Base-by-base conservation (phyloP, 345 rosid species). In the Aquilaria malaccensis region DNA sequence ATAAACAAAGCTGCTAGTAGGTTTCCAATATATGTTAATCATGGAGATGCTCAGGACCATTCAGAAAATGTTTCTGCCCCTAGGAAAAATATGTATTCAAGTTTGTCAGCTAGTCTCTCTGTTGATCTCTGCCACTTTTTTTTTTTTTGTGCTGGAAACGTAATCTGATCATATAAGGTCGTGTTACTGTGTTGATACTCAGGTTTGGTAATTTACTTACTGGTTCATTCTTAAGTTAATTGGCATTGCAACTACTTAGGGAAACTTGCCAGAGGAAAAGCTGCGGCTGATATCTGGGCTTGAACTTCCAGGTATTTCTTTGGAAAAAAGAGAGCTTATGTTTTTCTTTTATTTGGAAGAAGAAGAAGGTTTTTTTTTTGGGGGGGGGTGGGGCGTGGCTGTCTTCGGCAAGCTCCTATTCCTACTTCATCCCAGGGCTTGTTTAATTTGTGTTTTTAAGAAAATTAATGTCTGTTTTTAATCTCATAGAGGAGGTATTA, bases 281-380 rank as follows among this genome's bases (percentile, higher is more conserved):
- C 91, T 91, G 31, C 83, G 91, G 48, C 70, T 83, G 14, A 66
- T 81, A 33, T 78, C 74, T 43, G 95, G 95, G 46, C 87, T 88
- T 67, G 89, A 79, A 63, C 72, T 83, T 15, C 91, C 89, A 73
- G 89, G 95, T 83, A 78, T 56, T 37, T 37, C 43, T 9, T 37
- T 37, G 43, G 43, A 1, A 9, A 37, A 37, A 9, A 37, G 13
- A 30, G 30, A 45, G 50, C 51, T 55, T 50, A 50, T 43, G 14
- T 33, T 55, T 33, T 64, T 45, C 4, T 30, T 55, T 55, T 33
- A 9, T 31, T 11, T 67, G 7, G 13, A 12, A 6, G 22, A 15
- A 2, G 4, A 10, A 12, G 4, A 13, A 41, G 13, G 14, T 37
- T 55, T 41, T 9, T 4, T 3, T 11, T 29, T 59, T 59, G 33